A percentile compares a stretch with the other conserved stretches of the same genome.
Evolutionary conservation across 2,329 filamentous ascomycete genomes (phyloP).

Genomic region (Apiospora aurea): DNA sequence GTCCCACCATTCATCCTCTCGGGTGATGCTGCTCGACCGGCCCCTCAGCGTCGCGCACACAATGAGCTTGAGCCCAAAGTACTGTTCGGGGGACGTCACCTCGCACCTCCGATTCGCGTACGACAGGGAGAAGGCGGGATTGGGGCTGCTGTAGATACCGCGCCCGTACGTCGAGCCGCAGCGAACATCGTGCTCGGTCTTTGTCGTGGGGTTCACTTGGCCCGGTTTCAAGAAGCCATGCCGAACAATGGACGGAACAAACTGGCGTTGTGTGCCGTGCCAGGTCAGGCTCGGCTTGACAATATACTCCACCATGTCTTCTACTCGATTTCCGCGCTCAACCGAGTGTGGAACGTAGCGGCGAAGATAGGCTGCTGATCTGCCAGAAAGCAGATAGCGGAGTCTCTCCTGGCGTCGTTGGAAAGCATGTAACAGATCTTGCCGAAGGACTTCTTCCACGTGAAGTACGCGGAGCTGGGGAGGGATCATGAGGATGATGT

Average conservation of each 20-base stretch:
- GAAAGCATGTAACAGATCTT: conserved; percentile 43
- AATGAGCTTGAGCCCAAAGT: conserved; percentile 50
- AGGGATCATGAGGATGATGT: conserved; percentile 44
- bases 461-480: conserved; percentile 45
- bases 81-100: conserved; percentile 39
- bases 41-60: conserved; percentile 57
- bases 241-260: conserved; percentile 51
- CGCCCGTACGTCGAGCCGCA: conserved; percentile 49
- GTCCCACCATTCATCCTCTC: conserved; percentile 39
- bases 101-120: conserved; percentile 43
- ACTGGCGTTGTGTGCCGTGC: conserved; percentile 47
- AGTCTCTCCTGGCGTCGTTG: conserved; percentile 37
- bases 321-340: conserved; percentile 31
- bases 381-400: conserved; percentile 33
- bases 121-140: conserved; percentile 46
- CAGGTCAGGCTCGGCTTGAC: conserved; percentile 46
- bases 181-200: conserved; percentile 37
- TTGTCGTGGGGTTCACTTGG: conserved; percentile 38
- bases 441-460: conserved; percentile 47
- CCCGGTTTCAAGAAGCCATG: conserved; percentile 52
- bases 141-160: conserved; percentile 54
- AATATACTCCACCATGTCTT: conserved; percentile 47
- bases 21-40: conserved; percentile 40
- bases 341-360: conserved; percentile 27
- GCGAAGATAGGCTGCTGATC: conserved; percentile 27